Percentiles rank a stretch among this genome's conserved stretches.
Evolutionary conservation across 805 yeast genomes (phyloP).

Genomic region (Cyberlindnera galapagoensis): DNA sequence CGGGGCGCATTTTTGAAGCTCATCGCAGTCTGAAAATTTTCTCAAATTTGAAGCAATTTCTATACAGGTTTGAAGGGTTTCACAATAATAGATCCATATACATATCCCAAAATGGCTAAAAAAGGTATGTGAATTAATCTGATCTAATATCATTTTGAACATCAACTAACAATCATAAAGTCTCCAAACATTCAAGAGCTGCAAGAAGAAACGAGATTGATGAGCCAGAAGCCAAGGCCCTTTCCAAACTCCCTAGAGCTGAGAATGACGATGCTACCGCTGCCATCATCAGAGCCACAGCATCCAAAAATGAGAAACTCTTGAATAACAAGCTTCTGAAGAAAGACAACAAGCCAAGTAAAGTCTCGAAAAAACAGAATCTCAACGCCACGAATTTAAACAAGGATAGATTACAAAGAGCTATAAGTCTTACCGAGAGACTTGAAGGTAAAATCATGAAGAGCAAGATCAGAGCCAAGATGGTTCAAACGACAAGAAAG

Average conservation of each 20-base stretch:
- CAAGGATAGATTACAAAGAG: slow-evolving; percentile 39
- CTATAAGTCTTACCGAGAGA: slow-evolving; percentile 45
- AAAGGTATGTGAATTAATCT: slow-evolving; percentile 16
- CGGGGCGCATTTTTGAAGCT: too few species aligned
- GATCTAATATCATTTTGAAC: background rate
- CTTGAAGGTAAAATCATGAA: slow-evolving; percentile 57
- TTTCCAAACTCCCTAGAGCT: slow-evolving; percentile 49
- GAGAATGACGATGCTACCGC: slow-evolving; percentile 54
- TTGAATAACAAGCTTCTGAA: slow-evolving; percentile 47
- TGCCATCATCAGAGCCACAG: slow-evolving; percentile 59
- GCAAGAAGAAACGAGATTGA: slow-evolving; percentile 60
- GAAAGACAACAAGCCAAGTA: slow-evolving; percentile 20
- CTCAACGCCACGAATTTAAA: slow-evolving; percentile 28
- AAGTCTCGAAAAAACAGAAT: slow-evolving; percentile 22
- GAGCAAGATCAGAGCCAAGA: slow-evolving; percentile 57
- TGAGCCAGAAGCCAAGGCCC: slow-evolving; percentile 41
- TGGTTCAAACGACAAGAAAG: slow-evolving; percentile 56
- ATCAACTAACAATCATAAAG: slow-evolving; percentile 15
- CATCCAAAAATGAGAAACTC: slow-evolving; percentile 58
- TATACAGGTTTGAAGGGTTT: too few species aligned
- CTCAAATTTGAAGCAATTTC: too few species aligned
- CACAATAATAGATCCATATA: too few species aligned
- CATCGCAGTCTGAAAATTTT: slow-evolving; percentile 8
- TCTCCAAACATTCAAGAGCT: slow-evolving; percentile 68
- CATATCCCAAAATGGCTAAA: slow-evolving; percentile 19